phyloP scores from a whole-genome alignment of 2,329 filamentous ascomycete genomes.

The Orbilia oligospora region DNA sequence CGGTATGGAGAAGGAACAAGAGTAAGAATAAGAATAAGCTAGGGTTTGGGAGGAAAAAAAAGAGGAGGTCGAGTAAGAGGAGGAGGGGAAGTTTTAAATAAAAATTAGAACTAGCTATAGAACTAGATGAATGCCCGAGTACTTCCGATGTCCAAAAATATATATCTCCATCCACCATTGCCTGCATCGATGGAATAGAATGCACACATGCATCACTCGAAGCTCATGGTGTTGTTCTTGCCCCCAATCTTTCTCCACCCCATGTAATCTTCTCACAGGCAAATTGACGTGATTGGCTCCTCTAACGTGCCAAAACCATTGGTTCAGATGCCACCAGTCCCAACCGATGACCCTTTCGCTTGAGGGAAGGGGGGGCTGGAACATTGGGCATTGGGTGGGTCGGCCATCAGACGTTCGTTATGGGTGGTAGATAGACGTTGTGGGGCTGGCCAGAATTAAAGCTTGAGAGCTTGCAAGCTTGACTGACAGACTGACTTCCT shows the following conservation, averaged over 20 bases:
- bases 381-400: not conserved
- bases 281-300: slow-evolving; percentile 53
- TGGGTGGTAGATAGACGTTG: not conserved
- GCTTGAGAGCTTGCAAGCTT: slow-evolving; percentile 7
- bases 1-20: not conserved
- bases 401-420: slow-evolving; percentile 5
- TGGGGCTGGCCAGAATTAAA: slow-evolving; percentile 9
- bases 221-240: slow-evolving; percentile 48
- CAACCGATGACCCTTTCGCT: slow-evolving; percentile 29
- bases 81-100: not conserved
- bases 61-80: slow-evolving; percentile 5
- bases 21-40: not conserved
- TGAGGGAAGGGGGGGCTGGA: not conserved
- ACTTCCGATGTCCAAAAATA: slow-evolving; percentile 13
- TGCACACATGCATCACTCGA: slow-evolving; percentile 20
- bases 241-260: not conserved
- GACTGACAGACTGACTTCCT: not conserved
- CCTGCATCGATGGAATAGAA: slow-evolving; percentile 1
- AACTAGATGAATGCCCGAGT: not conserved
- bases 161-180: not conserved
- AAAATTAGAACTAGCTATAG: not conserved
- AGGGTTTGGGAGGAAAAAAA: slow-evolving; percentile 16
- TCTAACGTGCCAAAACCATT: slow-evolving; percentile 60
- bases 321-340: slow-evolving; percentile 41
- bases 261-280: slow-evolving; percentile 14